A percentile compares a stretch with the other conserved stretches of the same genome.
Conservation (phyloP, 176 grass and related monocot species). For the Cenchrus purpureus region DNA sequence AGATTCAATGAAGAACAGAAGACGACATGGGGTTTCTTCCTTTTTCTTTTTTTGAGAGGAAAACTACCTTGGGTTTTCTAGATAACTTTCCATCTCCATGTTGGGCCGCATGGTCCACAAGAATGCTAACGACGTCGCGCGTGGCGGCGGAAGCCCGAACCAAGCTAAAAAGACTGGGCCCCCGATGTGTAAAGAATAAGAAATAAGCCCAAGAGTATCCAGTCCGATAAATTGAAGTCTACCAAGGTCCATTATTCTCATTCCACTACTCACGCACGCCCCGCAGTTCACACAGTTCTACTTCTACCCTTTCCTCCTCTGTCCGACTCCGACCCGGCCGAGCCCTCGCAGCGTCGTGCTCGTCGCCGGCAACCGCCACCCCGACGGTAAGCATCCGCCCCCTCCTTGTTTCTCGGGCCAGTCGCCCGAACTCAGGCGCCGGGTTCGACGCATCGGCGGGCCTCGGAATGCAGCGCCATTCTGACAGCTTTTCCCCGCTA, state of each 20-base stretch:
- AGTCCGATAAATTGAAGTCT: too few species aligned
- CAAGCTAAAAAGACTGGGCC: not conserved
- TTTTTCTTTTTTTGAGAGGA: too few species aligned
- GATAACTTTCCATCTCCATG: not conserved
- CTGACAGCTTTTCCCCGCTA: not conserved
- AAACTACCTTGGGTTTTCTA: too few species aligned
- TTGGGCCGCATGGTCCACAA: not conserved
- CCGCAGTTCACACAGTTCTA: not conserved
- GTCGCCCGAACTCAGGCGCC: not conserved
- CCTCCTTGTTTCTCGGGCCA: not conserved
- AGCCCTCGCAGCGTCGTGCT: conserved; percentile 3
- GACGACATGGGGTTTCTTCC: not conserved
- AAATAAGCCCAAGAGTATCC: not conserved
- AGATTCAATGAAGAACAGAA: not conserved
- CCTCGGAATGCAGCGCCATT: not conserved
- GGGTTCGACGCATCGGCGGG: not conserved
- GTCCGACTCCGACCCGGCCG: not conserved
- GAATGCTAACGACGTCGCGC: not conserved
- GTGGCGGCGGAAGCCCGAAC: too few species aligned
- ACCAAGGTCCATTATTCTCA: not conserved
- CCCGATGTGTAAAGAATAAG: not conserved
- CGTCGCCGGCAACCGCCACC: conserved; percentile 19
- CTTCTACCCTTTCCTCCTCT: not conserved
- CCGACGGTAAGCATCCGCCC: not conserved
- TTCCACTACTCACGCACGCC: not conserved